A percentile compares a stretch with the other conserved stretches of the same genome.
These are phyloP conservation scores for Cadophora sp. DNA, from an alignment of 2,329 filamentous ascomycete species.

Conservation along the genomic window DNA sequence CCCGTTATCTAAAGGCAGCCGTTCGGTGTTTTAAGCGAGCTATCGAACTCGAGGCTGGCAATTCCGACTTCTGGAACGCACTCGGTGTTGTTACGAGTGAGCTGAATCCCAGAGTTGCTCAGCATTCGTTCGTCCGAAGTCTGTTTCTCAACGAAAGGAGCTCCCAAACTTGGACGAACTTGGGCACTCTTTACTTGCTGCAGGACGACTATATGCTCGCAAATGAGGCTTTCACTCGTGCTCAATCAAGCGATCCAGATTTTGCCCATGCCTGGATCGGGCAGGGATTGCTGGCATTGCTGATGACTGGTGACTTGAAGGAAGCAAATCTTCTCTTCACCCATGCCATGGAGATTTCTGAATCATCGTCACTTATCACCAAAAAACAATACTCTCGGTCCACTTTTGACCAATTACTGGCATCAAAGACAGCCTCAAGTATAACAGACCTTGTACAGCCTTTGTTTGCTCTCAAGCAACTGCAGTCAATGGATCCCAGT, in stretches of 20 bases:
- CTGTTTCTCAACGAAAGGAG: slow-evolving; percentile 91
- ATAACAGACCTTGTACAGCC: slow-evolving; percentile 78
- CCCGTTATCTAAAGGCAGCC: slow-evolving; percentile 78
- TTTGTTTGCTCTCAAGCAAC: slow-evolving; percentile 85
- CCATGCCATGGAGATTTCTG: slow-evolving; percentile 92
- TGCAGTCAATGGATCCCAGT: slow-evolving; percentile 72
- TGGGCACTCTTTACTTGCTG: slow-evolving; percentile 84
- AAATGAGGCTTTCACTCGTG: slow-evolving; percentile 86
- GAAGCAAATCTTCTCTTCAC: slow-evolving; percentile 88
- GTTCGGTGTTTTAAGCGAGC: slow-evolving; percentile 93
- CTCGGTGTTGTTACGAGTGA: slow-evolving; percentile 89
- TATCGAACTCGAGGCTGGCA: slow-evolving; percentile 93
- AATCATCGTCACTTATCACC: slow-evolving; percentile 74
- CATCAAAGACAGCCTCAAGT: slow-evolving; percentile 57
- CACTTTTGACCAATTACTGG: slow-evolving; percentile 80
- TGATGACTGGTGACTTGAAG: slow-evolving; percentile 70
- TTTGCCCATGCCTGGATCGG: slow-evolving; percentile 94
- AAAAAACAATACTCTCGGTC: slow-evolving; percentile 82
- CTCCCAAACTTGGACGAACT: slow-evolving; percentile 86
- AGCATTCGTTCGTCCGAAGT: slow-evolving; percentile 92
- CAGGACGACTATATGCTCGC: slow-evolving; percentile 87
- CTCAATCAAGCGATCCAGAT: slow-evolving; percentile 93
- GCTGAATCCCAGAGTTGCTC: slow-evolving; percentile 84
- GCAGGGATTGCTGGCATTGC: slow-evolving; percentile 83
- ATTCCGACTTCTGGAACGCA: slow-evolving; percentile 96